Evolutionary conservation across 768 basidiomycete species (phyloP), one percentile per base, ranked within the genome.

Genomic region (Gloeopeniophorella convolvens): DNA sequence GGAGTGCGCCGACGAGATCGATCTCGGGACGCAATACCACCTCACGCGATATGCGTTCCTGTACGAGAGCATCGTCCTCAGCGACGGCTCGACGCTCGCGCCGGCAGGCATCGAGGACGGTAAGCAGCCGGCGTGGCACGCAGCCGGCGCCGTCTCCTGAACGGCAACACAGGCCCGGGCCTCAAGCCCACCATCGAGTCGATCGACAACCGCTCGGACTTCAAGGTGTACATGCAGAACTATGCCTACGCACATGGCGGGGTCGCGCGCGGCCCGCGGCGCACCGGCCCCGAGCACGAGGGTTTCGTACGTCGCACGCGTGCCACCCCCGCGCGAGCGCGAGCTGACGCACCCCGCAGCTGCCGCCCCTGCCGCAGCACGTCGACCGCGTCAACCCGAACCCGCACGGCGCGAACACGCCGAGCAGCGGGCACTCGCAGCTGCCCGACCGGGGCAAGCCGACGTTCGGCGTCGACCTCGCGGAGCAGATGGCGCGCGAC

Each of bases 11-110:
- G 95, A 97, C 61, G 96, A 99, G 67, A 82, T 97, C 46, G 96
- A 99, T 65, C 73, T 96, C 36, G 96, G 94, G n/a, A 93, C 90
- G 4, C 95, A 98, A 67, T 99, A 97, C 66, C 95, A 98, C 66
- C 72, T 98, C 40, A 86, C 91, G 0, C 78, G 94, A 67, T 98
- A 96, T 65, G 89, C 92, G 1, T 98, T 91, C 69, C 70, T 98
- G 20, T 94, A 88, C 60, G 96, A 99, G 67, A 89, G 84, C 59
- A 85, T 89, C 21, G 77, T 96, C 2, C 72, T 98, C 16, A 86
- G 80, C 58, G 96, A 99, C 54, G 96, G 92, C 2, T 77, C 83
- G 1, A 87, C 87, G 2, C 69, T 99, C 20, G 79, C 89, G 35
- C 83, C 90, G 3, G 68, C 76, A 35, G 49, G 59, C 35, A 60